A percentile compares a stretch with the other conserved stretches of the same genome.
Evolutionary conservation across 495 filamentous ascomycete species (phyloP).

Genomic region (Penicillium odoratum): DNA sequence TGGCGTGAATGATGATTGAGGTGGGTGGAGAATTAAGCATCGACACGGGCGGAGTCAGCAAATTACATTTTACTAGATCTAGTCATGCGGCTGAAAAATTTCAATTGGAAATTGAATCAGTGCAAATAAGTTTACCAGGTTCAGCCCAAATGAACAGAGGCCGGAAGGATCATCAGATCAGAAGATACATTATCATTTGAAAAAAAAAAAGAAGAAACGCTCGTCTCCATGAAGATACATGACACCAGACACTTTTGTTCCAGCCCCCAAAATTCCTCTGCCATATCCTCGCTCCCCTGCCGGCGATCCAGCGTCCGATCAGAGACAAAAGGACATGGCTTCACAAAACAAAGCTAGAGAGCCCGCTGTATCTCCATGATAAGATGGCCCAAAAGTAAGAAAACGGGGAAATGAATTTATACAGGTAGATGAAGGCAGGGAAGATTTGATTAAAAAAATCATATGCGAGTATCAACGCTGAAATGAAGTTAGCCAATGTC

Average conservation of each 20-base stretch:
- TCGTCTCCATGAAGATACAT: constrained; percentile 19
- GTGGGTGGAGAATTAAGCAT: not conserved
- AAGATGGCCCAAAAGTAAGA: constrained; percentile 22
- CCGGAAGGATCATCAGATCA: constrained; percentile 6
- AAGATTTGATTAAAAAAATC: constrained; percentile 35
- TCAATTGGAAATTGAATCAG: not conserved
- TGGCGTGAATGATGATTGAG: not conserved
- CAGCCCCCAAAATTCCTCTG: constrained; percentile 3
- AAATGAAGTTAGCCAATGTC: not conserved
- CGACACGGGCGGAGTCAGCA: not conserved
- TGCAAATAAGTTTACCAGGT: not conserved
- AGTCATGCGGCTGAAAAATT: constrained; percentile 1
- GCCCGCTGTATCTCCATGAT: constrained; percentile 34
- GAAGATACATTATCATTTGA: constrained; percentile 17
- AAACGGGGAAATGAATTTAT: constrained; percentile 37
- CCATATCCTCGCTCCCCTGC: constrained; percentile 24
- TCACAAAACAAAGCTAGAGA: constrained; percentile 38
- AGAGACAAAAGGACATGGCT: constrained; percentile 29
- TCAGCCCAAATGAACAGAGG: not conserved
- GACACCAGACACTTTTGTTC: constrained; percentile 14
- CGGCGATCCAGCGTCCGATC: constrained; percentile 52
- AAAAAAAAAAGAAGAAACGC: constrained; percentile 9
- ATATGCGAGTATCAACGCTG: constrained; percentile 37
- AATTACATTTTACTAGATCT: not conserved
- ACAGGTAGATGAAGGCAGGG: constrained; percentile 41